Evolutionary conservation across 257 asterid genomes (phyloP).

Genomic region (Ajuga chamaepitys): DNA sequence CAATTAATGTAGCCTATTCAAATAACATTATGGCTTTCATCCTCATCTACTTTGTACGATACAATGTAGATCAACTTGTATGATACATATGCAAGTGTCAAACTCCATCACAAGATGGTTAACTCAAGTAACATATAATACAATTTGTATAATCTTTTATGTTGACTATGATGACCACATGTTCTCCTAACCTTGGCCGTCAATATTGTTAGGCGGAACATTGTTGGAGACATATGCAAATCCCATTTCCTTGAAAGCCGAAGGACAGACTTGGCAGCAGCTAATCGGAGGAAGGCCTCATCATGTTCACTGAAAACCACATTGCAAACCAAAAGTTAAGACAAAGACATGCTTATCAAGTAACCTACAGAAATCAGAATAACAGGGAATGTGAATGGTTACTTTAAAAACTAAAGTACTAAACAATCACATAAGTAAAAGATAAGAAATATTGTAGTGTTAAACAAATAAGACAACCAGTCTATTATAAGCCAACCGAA

Average conservation of each 20-base stretch:
- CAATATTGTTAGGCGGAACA: conserved; percentile 58
- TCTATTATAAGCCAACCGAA: background rate
- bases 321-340: conserved; percentile 2
- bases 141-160: background rate
- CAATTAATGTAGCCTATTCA: background rate
- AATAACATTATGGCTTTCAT: background rate
- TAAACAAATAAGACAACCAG: background rate
- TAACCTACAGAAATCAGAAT: conserved; percentile 6
- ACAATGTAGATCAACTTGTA: no score
- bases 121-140: no score
- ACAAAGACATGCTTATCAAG: background rate
- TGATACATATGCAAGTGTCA: no score
- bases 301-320: conserved; percentile 48
- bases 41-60: background rate
- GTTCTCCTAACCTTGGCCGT: conserved; percentile 54
- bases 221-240: conserved; percentile 66
- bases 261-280: conserved; percentile 83
- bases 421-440: background rate
- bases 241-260: conserved; percentile 92
- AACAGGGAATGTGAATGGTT: background rate
- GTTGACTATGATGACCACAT: conserved; percentile 2
- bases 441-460: background rate
- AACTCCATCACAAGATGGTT: no score
- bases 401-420: background rate
- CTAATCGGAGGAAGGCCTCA: conserved; percentile 53